Evolutionary conservation across 495 filamentous ascomycete genomes (phyloP), one percentile per base, ranked within the genome.

Genomic region (Pseudevernia furfuracea): DNA sequence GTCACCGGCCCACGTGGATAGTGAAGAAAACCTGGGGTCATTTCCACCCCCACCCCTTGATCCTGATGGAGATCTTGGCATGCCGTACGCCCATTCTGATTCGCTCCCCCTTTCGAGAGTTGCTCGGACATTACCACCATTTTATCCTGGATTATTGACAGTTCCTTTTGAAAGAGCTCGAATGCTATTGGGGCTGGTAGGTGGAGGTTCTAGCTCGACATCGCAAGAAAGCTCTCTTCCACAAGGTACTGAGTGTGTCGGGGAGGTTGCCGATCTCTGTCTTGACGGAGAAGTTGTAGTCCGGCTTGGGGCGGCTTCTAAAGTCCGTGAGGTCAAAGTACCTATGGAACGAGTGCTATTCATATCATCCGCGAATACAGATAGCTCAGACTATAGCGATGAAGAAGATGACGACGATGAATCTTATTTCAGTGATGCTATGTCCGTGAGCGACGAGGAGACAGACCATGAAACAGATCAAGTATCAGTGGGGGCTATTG

Each of bases 261-360:
- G 85, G 6, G 81, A 85, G 66, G 74, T 88, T 30, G 72, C 85
- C 17, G 77, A 82, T 57, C 73, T 83, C 11, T 75, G 77, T 34
- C 68, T 80, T 17, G 81, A 85, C 70, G 85, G 85, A 2, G 68
- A 72, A 7, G 67, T 85, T 10, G 80, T 75, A 3, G 76, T 88
- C 41, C 76, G 84, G 30, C 72, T 88, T 52, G 80, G 80, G 39
- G 79, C 76, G 8, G 58, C 76, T 32, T 67, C 74, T 21, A 67
- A 77, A n/a, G 77, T 78, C 25, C 70, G 71, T 21, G 84, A 87
- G 65, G 67, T 86, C 58, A 74, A 68, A 17, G 69, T 84, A 52
- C 66, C 76, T 3, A 60, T 75, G 15, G 83, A 86, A 62, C 72
- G 76, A 44, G 71, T 83, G 17, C 65, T 75, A 41, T 70, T 74